Conservation (phyloP, 2,329 filamentous ascomycete species). For the Thermomyces lanuginosus region DNA sequence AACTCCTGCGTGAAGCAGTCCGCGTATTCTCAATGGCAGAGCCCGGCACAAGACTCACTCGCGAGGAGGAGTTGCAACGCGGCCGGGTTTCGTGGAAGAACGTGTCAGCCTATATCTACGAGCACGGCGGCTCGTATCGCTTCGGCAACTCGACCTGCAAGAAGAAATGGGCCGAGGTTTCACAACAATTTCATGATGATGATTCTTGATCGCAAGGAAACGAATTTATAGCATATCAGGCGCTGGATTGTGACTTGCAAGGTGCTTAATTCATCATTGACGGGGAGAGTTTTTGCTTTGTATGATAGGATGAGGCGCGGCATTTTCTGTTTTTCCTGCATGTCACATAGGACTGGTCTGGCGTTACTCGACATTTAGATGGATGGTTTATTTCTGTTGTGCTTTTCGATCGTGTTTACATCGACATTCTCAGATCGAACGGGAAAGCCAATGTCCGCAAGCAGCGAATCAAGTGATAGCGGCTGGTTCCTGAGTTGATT, state of each 20-base stretch:
- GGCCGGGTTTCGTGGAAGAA: conserved; percentile 39
- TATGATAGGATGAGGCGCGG: too few species aligned
- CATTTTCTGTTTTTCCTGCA: too few species aligned
- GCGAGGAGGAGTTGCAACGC: not conserved
- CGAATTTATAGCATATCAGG: too few species aligned
- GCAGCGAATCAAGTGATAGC: conserved; percentile 26
- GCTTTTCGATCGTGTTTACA: not conserved
- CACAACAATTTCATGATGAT: too few species aligned
- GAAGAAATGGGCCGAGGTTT: conserved; percentile 42
- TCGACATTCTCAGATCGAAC: conserved; percentile 8
- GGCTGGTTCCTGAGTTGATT: conserved; percentile 28
- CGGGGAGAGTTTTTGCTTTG: too few species aligned
- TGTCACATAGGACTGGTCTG: too few species aligned
- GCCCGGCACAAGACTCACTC: not conserved
- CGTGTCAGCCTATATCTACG: conserved; percentile 37
- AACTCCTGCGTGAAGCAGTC: conserved; percentile 26
- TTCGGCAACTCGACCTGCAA: conserved; percentile 47
- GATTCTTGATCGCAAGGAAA: too few species aligned
- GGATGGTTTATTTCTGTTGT: not conserved
- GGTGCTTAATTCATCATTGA: too few species aligned
- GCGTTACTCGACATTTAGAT: too few species aligned
- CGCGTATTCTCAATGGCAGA: conserved; percentile 1
- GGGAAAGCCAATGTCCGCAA: conserved; percentile 29
- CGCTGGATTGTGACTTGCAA: too few species aligned
- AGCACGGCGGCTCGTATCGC: conserved; percentile 38